Conservation (phyloP, 331 rosid genomes). For the Malus hybrid region DNA sequence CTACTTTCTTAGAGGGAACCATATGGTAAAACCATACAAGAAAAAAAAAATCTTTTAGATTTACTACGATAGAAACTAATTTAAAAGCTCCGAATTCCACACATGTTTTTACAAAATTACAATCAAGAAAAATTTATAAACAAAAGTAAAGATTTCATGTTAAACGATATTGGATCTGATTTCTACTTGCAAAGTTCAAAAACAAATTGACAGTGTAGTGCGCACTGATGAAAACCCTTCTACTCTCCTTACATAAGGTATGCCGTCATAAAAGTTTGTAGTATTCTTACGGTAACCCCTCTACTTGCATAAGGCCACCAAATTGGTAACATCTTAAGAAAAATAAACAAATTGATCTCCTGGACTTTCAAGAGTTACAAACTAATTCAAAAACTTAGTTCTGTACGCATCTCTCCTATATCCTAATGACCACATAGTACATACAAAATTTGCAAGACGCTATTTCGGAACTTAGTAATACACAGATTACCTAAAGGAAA, state of each 20-base stretch:
- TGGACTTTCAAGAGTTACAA: neutral
- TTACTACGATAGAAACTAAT: neutral
- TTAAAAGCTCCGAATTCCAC: neutral
- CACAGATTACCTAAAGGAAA: neutral
- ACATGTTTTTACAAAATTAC: neutral
- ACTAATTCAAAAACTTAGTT: neutral
- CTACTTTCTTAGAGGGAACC: neutral
- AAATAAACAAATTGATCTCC: neutral
- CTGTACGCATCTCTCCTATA: neutral
- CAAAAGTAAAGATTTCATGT: neutral
- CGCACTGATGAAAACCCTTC: neutral
- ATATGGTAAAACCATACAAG: neutral
- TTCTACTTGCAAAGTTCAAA: no score
- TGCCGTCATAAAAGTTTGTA: neutral
- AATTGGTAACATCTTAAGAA: neutral
- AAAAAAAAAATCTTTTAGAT: neutral
- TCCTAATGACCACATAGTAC: neutral
- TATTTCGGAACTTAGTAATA: neutral
- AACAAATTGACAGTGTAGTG: neutral
- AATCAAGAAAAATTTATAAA: neutral
- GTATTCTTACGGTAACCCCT: neutral
- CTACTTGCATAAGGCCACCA: neutral
- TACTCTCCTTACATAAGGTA: neutral
- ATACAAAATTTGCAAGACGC: neutral
- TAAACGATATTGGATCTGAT: no score